phyloP scores from a whole-genome alignment of 1,284 basidiomycete genomes.

The Grifola frondosa region DNA sequence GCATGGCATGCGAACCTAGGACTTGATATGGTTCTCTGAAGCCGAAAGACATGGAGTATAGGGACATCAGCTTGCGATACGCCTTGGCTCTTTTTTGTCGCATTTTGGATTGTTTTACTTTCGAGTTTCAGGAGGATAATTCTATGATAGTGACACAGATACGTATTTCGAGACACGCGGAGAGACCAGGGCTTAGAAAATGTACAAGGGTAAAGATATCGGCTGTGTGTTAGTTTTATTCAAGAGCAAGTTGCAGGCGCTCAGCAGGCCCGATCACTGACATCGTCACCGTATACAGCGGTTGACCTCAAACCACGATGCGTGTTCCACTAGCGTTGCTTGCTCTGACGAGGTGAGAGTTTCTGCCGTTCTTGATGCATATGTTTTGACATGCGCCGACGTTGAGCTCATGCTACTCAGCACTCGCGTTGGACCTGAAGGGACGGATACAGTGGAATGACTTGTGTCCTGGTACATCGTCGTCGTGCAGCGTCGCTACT shows the following conservation, averaged over 20 bases:
- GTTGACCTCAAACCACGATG: constrained; percentile 20
- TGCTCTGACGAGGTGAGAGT: constrained; percentile 23
- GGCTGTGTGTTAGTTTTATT: constrained; percentile 8
- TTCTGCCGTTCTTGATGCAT: background rate
- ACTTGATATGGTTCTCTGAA: constrained; percentile 92
- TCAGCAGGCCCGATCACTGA: too few relatives aligned
- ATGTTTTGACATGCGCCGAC: background rate
- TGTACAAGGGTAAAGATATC: too few relatives aligned
- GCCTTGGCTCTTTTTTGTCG: constrained; percentile 90
- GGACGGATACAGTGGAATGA: constrained; percentile 68
- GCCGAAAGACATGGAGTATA: constrained; percentile 83
- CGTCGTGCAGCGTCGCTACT: too few relatives aligned
- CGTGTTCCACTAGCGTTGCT: constrained; percentile 23
- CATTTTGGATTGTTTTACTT: constrained; percentile 48
- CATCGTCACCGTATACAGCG: constrained; percentile 1
- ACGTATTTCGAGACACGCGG: too few relatives aligned
- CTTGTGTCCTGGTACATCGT: constrained; percentile 59
- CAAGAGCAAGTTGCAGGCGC: constrained; percentile 3
- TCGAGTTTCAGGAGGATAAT: too few relatives aligned
- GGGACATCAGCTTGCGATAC: constrained; percentile 88
- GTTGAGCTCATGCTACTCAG: constrained; percentile 30
- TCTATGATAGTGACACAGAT: too few relatives aligned
- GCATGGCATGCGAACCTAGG: constrained; percentile 57
- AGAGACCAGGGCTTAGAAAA: too few relatives aligned
- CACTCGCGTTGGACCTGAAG: constrained; percentile 49